Base-by-base conservation (phyloP, 148 eudicot species). In the Simmondsia chinensis region DNA sequence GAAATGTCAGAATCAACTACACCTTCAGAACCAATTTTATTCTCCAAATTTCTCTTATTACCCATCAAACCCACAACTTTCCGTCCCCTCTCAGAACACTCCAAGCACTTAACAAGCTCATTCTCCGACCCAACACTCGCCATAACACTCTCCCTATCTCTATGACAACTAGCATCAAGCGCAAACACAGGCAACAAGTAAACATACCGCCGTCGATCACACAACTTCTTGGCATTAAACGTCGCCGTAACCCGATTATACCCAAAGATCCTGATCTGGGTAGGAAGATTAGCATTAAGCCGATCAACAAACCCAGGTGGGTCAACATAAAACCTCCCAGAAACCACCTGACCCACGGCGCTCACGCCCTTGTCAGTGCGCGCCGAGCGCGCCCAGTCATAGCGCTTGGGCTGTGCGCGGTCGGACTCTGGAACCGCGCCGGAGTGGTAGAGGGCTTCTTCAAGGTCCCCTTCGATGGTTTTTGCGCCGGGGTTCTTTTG, bases 401-500 rank as follows among this genome's bases (percentile, higher is more conserved):
- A 91, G 3, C 76, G 72, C 27, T 71, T 69, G 32, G 72, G 83
- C 27, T 41, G 63, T 3, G 78, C 80, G 2, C 81, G 62, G 33
- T 85, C 88, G 0, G 38, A 50, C 9, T 76, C 88, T 7, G 97
- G 88, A 4, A 89, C 76, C 7, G 87, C 93, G 11, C 80, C 85
- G 26, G 97, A 28, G 7, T 51, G 49, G 41, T 46, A 85, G 8
- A 89, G 83, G 33, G 97, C 97, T 64, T 85, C 80, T 54, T 89
- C 95, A 30, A 89, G 72, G 51, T 89, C 97, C 17, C 78, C 88
- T 57, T 91, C 97, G 33, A 91, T 91, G 39, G 97, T 91, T 60
- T 91, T 91, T 26, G 97, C 97, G 4, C 95, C 95, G 3, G 95
- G 95, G 56, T 91, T 91, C 18, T 76, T 91, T 22, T 91, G 94